Conservation (phyloP, 306 rosid species). For the Sphenostylis stenocarpa region DNA sequence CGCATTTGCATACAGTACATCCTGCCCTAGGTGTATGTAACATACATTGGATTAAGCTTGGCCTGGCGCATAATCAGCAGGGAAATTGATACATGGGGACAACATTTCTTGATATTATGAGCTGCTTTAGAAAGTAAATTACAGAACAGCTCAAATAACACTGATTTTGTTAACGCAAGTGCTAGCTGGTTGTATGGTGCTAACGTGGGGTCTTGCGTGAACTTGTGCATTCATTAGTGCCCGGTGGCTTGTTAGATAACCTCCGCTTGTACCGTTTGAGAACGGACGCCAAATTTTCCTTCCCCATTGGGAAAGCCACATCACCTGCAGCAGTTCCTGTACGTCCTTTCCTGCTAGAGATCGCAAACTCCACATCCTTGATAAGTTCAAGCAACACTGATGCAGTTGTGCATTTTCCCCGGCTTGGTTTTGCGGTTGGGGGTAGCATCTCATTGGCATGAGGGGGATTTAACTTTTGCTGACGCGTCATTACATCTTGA, state of each 20-base stretch:
- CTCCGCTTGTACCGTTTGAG: conserved; percentile 93
- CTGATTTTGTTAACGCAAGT: conserved; percentile 20
- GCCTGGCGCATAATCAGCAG: conserved; percentile 30
- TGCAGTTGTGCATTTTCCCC: conserved; percentile 81
- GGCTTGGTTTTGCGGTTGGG: conserved; percentile 74
- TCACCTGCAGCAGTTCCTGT: conserved; percentile 94
- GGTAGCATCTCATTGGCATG: conserved; percentile 76
- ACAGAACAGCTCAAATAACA: conserved; percentile 20
- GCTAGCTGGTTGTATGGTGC: conserved; percentile 50
- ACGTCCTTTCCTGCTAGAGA: conserved; percentile 80
- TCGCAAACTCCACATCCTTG: conserved; percentile 86
- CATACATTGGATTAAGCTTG: conserved; percentile 50
- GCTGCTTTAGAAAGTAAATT: conserved; percentile 16
- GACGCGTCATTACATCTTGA: conserved; percentile 54
- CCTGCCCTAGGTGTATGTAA: conserved; percentile 52
- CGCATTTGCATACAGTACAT: conserved; percentile 49
- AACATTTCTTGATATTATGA: conserved; percentile 35
- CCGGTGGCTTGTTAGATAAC: conserved; percentile 58
- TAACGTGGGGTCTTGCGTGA: conserved; percentile 52
- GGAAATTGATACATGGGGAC: conserved; percentile 42
- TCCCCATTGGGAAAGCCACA: conserved; percentile 91
- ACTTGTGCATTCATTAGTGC: conserved; percentile 43
- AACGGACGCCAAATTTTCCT: conserved; percentile 82
- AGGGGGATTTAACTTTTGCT: conserved; percentile 68
- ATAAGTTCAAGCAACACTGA: conserved; percentile 57